These are phyloP conservation scores for Begonia peltatifolia DNA, from an alignment of 306 rosid species.

Conservation along the genomic window DNA sequence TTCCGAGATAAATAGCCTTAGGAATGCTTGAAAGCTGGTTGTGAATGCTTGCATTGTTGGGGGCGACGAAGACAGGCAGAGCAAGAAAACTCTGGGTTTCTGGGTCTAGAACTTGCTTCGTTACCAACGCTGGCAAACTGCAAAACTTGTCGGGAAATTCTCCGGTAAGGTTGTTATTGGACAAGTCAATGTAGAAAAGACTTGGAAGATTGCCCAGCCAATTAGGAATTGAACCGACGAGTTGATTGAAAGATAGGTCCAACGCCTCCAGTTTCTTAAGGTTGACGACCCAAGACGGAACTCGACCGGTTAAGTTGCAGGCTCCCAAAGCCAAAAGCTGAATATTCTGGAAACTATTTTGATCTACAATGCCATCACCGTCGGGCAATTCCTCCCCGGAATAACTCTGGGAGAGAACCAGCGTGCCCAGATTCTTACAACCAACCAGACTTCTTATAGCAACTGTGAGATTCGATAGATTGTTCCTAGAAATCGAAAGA, in stretches of 20 bases:
- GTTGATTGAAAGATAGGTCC: conserved; percentile 54
- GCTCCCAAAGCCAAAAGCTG: conserved; percentile 72
- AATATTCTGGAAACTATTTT: conserved; percentile 48
- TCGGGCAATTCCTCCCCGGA: conserved; percentile 32
- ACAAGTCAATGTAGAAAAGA: conserved; percentile 78
- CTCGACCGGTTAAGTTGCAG: conserved; percentile 45
- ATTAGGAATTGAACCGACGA: conserved; percentile 57
- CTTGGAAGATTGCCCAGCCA: conserved; percentile 53
- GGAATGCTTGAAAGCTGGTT: conserved; percentile 56
- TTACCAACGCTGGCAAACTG: conserved; percentile 33
- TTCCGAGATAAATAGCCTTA: conserved; percentile 47
- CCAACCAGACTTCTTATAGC: conserved; percentile 40
- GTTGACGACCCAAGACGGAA: conserved; percentile 64
- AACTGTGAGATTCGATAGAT: conserved; percentile 34
- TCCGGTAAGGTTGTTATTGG: conserved; percentile 42
- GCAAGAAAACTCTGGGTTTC: conserved; percentile 38
- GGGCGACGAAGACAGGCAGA: conserved; percentile 62
- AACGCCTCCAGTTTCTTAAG: conserved; percentile 50
- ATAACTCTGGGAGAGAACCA: conserved; percentile 38
- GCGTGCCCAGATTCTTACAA: conserved; percentile 46
- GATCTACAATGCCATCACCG: conserved; percentile 21
- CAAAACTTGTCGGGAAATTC: conserved; percentile 48
- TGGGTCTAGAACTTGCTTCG: conserved; percentile 14
- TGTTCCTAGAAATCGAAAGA: conserved; percentile 51
- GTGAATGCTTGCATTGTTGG: conserved; percentile 42